Percentiles rank a stretch among this genome's conserved stretches.
Conservation (phyloP, 148 eudicot species). For the Pouteria glomerata region DNA sequence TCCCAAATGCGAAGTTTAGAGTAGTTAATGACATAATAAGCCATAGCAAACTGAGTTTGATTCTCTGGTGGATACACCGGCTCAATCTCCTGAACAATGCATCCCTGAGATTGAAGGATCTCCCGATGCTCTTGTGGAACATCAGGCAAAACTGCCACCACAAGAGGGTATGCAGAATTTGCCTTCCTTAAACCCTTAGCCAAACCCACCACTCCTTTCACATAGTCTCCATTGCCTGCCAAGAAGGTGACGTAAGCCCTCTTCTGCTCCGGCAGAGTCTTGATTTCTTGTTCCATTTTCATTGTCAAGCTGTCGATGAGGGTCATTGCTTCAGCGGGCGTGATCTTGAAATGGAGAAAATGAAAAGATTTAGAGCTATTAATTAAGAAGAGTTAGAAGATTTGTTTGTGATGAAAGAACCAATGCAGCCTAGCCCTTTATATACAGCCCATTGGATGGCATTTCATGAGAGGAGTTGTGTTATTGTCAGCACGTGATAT, state of each 20-base stretch:
- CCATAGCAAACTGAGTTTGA: conserved; percentile 25
- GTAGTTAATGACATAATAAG: conserved; percentile 28
- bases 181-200: conserved; percentile 29
- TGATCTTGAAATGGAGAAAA: background rate
- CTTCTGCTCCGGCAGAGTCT: background rate
- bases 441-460: background rate
- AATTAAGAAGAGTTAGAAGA: background rate
- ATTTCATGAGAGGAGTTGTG: too few species aligned
- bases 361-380: background rate
- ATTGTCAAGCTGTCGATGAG: too few species aligned
- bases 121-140: conserved; percentile 23
- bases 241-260: conserved; percentile 30
- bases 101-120: conserved; percentile 19
- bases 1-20: conserved; percentile 31
- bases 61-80: conserved; percentile 21
- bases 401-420: background rate
- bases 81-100: conserved; percentile 21
- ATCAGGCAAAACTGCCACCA: conserved; percentile 29
- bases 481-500: too few species aligned
- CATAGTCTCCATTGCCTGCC: conserved; percentile 29
- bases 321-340: background rate
- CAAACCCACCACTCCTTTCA: conserved; percentile 31
- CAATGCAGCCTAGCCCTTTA: background rate
- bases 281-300: background rate
- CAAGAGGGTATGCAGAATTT: conserved; percentile 19